Evolutionary conservation across 441 rosid genomes (phyloP), one percentile per base, ranked within the genome.

Genomic region (Euphorbia celastroides): DNA sequence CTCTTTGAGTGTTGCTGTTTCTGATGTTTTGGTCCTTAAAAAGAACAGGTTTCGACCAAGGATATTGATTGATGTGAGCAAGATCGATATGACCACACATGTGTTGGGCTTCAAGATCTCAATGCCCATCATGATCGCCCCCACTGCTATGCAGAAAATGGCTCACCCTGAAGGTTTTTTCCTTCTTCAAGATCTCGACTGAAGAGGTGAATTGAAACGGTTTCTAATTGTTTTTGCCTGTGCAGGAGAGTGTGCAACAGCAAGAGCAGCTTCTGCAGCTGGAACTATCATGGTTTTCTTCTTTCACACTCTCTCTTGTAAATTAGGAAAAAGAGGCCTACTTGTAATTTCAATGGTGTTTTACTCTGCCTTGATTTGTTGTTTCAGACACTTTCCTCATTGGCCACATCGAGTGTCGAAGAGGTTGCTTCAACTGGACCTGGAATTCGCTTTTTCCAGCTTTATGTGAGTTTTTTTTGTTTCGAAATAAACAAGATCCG

Each of bases 91-190:
- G 73, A 73, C 83, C 72, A 86, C 96, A 32, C 85, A 74, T 34
- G 85, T 93, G 46, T 70, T 93, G 82, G 97, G 99, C 57, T 89
- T 88, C 81, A 91, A 93, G 50, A 77, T 89, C 71, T 88, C 96
- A 36, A 91, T 93, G 97, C 99, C 97, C 16, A 88, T 93, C 77
- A 86, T 93, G 99, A 78, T 93, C 79, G 99, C 99, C 76, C 99
- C 99, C 30, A 79, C 92, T 13, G 97, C 96, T 23, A 84, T 93
- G 89, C 97, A 91, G 87, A 93, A 93, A 81, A 93, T 93, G 99
- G 99, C 97, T 69, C 99, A 93, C 67, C 97, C 96, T 72, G 96
- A 91, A 66, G 99, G 99, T 89, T 75, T n/a, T n/a, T 60, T 67
- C 34, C 74, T 65, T 54, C 30, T 70, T 66, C n/a, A n/a, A 13